Base-by-base conservation (phyloP, 345 rosid species). In the Citrus inodora region DNA sequence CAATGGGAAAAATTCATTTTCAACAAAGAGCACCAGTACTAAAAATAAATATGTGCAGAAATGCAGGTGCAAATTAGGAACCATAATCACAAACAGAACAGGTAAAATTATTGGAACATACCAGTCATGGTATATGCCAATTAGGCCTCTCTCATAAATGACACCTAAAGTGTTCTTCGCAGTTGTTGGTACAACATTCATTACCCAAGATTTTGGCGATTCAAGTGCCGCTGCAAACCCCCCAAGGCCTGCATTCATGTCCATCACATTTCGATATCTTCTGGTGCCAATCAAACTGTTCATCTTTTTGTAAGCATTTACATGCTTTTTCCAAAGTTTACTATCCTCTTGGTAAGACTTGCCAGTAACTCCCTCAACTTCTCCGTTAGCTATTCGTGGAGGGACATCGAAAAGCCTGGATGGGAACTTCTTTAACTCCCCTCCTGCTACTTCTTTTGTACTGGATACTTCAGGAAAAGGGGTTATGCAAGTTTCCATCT, bases 41-140 rank as follows among this genome's bases (percentile, higher is more conserved):
- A 22, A 46, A 48, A 27, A 69, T 24, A 19, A 42, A 71, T 14
- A 65, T 55, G 40, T 25, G 71, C 67, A 67, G 78, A 42, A 48
- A 73, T 67, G 27, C 9, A 22, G 38, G 33, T 14, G 80, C 76
- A 64, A 70, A 65, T 67, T 24, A 35, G 60, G 37, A 37, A 72
- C 64, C 28, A 42, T 14, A 40, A 68, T 51, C 51, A 73, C 11
- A 75, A 1, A 27, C 27, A 70, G 19, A 33, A 70, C 48, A 48
- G 40, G 60, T 64, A 67, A 75, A 67, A 17, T 77, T 67, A 60
- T 27, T 55, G 61, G 78, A 51, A 81, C 92, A 33, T 86, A 92
- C 99, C 98, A 94, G 86, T 96, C 97, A 82, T 96, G 98, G 80
- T 96, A 96, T 75, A 92, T 96, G 73, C 98, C 98, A 27, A 94